Conservation (phyloP, 2,329 filamentous ascomycete genomes). For the Neopestalotiopsis sp. region DNA sequence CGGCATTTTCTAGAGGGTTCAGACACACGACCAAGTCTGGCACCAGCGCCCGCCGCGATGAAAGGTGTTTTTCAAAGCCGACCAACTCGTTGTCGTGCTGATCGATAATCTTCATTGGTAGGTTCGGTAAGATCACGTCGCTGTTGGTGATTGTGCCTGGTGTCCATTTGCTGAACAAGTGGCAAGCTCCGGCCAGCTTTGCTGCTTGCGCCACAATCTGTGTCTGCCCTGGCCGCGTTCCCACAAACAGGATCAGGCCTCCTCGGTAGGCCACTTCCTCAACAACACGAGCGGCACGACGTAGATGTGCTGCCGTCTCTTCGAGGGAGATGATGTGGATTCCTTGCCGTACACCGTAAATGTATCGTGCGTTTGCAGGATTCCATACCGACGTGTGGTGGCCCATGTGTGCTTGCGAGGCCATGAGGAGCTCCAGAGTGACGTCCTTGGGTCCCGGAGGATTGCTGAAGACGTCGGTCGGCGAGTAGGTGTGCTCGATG, state of each 20-base stretch:
- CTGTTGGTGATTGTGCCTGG: slow-evolving; percentile 93
- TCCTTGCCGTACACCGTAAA: slow-evolving; percentile 85
- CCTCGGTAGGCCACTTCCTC: slow-evolving; percentile 83
- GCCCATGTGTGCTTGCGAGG: slow-evolving; percentile 86
- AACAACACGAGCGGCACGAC: slow-evolving; percentile 92
- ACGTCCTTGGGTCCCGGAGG: slow-evolving; percentile 82
- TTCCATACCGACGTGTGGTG: slow-evolving; percentile 94
- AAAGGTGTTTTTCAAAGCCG: slow-evolving; percentile 71
- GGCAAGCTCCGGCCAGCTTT: slow-evolving; percentile 77
- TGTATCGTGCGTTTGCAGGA: slow-evolving; percentile 90
- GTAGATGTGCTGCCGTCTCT: slow-evolving; percentile 83
- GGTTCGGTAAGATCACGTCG: slow-evolving; percentile 80
- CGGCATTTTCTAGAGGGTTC: slow-evolving; percentile 92
- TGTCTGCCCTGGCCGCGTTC: slow-evolving; percentile 83
- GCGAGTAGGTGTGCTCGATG: slow-evolving; percentile 65
- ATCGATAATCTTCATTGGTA: slow-evolving; percentile 77
- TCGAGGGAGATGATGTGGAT: slow-evolving; percentile 95
- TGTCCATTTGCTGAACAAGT: slow-evolving; percentile 92
- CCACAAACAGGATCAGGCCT: slow-evolving; percentile 89
- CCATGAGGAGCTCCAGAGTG: slow-evolving; percentile 88
- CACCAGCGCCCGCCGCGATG: slow-evolving; percentile 69
- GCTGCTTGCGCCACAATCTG: slow-evolving; percentile 82
- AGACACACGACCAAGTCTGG: slow-evolving; percentile 92
- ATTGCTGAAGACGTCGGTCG: slow-evolving; percentile 69
- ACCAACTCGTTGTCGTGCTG: slow-evolving; percentile 66